Conservation (phyloP, 164 flowering plant genomes). For the Dillenia suffruticosa region DNA sequence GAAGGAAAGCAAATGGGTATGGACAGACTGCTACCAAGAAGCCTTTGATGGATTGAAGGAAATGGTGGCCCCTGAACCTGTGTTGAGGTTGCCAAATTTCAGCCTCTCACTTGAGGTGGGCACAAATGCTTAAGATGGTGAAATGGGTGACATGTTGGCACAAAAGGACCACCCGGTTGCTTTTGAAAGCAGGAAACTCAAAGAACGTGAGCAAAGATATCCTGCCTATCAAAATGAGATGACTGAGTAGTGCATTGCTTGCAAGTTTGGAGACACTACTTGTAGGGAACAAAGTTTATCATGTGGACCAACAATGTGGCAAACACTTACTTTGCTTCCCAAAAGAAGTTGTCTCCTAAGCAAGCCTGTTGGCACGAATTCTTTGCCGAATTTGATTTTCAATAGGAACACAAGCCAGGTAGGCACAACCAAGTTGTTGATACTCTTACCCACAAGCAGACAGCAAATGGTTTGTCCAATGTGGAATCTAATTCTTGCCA, state of each 20-base stretch:
- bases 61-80: neutral
- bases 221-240: neutral
- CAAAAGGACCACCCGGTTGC: neutral
- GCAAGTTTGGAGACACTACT: neutral
- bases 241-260: neutral
- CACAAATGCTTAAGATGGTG: neutral
- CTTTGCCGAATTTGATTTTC: neutral
- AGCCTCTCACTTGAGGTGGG: neutral
- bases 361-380: neutral
- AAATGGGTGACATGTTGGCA: neutral
- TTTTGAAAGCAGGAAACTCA: neutral
- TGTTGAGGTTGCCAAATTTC: neutral
- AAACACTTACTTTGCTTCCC: neutral
- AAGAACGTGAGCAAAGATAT: neutral
- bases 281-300: neutral
- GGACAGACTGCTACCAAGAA: neutral
- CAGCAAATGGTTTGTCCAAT: neutral
- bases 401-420: conserved; percentile 4
- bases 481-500: neutral
- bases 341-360: conserved; percentile 1
- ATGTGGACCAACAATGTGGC: neutral
- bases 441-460: conserved; percentile 13
- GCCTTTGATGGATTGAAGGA: neutral
- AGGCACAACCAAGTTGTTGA: conserved; percentile 2
- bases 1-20: neutral